Evolutionary conservation across 805 yeast genomes (phyloP), one percentile per base, ranked within the genome.

Genomic region (Wickerhamiella kurtzmanii): DNA sequence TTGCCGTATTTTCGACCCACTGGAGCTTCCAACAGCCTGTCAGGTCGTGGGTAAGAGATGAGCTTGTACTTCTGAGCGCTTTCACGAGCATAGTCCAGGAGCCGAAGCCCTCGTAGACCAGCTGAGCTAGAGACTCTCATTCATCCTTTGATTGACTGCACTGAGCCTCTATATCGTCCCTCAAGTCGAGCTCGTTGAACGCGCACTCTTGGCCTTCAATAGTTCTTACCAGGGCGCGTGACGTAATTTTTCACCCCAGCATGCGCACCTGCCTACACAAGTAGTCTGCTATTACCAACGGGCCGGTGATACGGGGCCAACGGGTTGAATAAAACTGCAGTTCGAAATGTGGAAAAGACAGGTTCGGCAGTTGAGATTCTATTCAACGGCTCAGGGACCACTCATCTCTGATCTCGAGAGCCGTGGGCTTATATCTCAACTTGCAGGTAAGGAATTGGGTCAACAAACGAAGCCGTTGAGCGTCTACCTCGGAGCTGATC

Each of bases 401-500:
- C 11, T 38, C 6, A 4, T 38, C 15, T 9, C 41, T 20, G 20
- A 38, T 38, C 25, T 38, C 9, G 16, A 15, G n/a, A 13, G 25
- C 25, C 65, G 81, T 48, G 77, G 76, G 0, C 62, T 76, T 2
- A 53, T 76, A 1, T 68, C 73, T 21, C 66, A 59, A 22, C 48
- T 60, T 18, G 53, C 67, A 8, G 53, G 57, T 22, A 54, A 51
- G 3, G 40, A 41, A 2, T 15, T 46, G 2, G 48, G 50, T 8
- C n/a, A 35, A 3, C 53, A 61, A 40, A 62, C 59, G 0, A 54
- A 63, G 35, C 71, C 69, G 53, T 56, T 82, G 11, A 77, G 79
- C 8, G 63, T 86, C 5, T 89, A 89, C 63, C 81, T 95, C 62
- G 98, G 98, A 9, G 96, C 96, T 0, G 98, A 92, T 60, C 98